These are phyloP conservation scores for Irpex sp. DNA, from an alignment of 1,284 basidiomycete genomes.

Conservation along the genomic window DNA sequence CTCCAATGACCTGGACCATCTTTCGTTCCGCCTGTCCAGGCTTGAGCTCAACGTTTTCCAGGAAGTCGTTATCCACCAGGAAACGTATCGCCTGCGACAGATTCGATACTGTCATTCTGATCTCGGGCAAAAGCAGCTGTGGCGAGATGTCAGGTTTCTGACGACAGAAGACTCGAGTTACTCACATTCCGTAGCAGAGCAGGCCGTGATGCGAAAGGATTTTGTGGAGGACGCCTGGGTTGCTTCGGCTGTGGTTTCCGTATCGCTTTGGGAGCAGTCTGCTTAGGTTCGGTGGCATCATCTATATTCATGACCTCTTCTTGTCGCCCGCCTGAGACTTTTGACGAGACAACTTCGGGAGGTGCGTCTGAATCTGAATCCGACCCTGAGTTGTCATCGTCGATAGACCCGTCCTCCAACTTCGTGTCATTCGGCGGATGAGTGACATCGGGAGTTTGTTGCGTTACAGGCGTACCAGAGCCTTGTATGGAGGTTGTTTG, in stretches of 20 bases:
- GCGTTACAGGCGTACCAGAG: neutral
- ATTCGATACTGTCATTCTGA: conserved; percentile 88
- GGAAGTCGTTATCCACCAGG: conserved; percentile 88
- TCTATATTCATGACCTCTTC: neutral
- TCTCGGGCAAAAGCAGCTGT: conserved; percentile 85
- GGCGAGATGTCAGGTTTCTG: neutral
- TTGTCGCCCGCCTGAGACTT: conserved; percentile 25
- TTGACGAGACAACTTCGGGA: conserved; percentile 66
- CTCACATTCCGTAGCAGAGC: conserved; percentile 75
- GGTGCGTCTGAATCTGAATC: conserved; percentile 38
- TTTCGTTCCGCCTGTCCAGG: conserved; percentile 76
- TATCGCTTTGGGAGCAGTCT: conserved; percentile 4
- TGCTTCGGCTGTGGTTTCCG: conserved; percentile 37
- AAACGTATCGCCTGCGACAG: conserved; percentile 93
- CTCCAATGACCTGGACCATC: conserved; percentile 55
- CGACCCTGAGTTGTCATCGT: conserved; percentile 10
- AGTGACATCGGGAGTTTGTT: neutral
- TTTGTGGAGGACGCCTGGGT: conserved; percentile 52
- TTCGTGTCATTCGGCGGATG: neutral
- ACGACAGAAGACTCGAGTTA: neutral
- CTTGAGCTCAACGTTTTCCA: conserved; percentile 77
- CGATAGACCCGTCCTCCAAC: neutral
- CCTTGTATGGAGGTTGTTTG: neutral
- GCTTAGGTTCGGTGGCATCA: neutral
- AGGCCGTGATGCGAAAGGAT: conserved; percentile 67